A percentile compares a stretch with the other conserved stretches of the same genome.
These are phyloP conservation scores for Schizochytrium sp. DNA, from an alignment of 108 stramenopile genomes.

Conservation along the genomic window DNA sequence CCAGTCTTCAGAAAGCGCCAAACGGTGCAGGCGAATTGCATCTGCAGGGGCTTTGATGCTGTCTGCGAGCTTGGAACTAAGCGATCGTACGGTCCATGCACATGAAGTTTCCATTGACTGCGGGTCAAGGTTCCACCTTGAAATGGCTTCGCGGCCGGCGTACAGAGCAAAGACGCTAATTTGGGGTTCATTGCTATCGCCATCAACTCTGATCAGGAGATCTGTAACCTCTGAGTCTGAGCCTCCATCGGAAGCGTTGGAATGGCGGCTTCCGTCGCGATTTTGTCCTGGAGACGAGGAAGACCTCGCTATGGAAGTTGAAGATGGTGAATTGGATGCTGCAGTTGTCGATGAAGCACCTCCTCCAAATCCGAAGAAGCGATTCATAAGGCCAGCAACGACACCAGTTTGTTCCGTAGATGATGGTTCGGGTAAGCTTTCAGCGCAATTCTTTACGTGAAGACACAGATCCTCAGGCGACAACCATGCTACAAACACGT, in stretches of 20 bases:
- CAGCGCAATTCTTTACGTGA: constrained; percentile 28
- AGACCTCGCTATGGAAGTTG: neutral
- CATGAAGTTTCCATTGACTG: constrained; percentile 2
- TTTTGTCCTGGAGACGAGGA: neutral
- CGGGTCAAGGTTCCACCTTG: neutral
- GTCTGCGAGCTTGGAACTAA: neutral
- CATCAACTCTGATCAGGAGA: neutral
- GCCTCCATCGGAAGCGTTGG: neutral
- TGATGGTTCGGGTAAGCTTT: neutral
- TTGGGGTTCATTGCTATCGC: neutral
- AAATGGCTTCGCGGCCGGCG: constrained; percentile 5
- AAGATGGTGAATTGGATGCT: neutral
- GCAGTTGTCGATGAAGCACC: neutral
- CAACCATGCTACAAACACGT: constrained; percentile 9
- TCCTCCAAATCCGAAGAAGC: constrained; percentile 3
- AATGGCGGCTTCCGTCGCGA: neutral
- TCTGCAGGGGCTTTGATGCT: neutral
- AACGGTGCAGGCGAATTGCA: neutral
- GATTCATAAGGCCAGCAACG: neutral
- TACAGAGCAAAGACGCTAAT: constrained; percentile 1
- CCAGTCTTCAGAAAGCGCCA: neutral
- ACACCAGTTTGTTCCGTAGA: neutral
- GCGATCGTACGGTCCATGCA: neutral
- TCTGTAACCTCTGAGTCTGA: neutral
- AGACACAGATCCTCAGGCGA: constrained; percentile 28